A percentile compares a stretch with the other conserved stretches of the same genome.
Conservation (phyloP, 139 green algal genomes). For the Medakamo hakoo region DNA sequence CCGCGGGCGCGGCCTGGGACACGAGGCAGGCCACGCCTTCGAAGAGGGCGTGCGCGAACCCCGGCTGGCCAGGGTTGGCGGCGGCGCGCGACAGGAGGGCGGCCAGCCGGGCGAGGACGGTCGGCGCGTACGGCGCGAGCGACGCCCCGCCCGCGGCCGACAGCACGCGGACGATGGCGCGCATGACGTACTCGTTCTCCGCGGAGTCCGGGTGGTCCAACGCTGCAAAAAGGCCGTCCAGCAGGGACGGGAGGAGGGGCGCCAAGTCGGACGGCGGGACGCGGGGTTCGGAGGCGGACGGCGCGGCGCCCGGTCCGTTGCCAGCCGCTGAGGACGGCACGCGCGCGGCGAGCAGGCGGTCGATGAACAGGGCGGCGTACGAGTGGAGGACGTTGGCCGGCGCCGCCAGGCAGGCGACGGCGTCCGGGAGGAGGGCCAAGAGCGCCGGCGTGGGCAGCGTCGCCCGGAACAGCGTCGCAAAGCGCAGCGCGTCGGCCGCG, state of each 20-base stretch:
- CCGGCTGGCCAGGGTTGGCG: constrained; percentile 84
- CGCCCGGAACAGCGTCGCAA: constrained; percentile 79
- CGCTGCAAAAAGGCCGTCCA: constrained; percentile 69
- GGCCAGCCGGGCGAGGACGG: constrained; percentile 33
- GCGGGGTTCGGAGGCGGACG: constrained; percentile 18
- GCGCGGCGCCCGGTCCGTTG: not conserved
- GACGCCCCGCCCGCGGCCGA: not conserved
- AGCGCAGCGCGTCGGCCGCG: constrained; percentile 91
- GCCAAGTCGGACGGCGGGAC: constrained; percentile 54
- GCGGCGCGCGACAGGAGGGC: constrained; percentile 63
- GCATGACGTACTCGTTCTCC: constrained; percentile 95
- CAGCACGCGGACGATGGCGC: constrained; percentile 71
- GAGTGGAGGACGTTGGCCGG: constrained; percentile 87
- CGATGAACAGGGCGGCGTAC: constrained; percentile 83
- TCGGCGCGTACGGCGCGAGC: constrained; percentile 37
- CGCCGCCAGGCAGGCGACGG: constrained; percentile 43
- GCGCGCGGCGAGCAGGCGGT: constrained; percentile 55
- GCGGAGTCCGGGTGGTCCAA: constrained; percentile 63
- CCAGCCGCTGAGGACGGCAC: not conserved
- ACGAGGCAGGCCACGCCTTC: constrained; percentile 85
- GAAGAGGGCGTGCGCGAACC: constrained; percentile 98
- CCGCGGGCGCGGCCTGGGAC: constrained; percentile 5
- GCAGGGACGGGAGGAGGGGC: constrained; percentile 38
- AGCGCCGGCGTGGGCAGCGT: constrained; percentile 52
- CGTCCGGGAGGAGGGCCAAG: constrained; percentile 42